A percentile compares a stretch with the other conserved stretches of the same genome.
phyloP scores from a whole-genome alignment of 2,329 filamentous ascomycete species.

The Nemania sp. region DNA sequence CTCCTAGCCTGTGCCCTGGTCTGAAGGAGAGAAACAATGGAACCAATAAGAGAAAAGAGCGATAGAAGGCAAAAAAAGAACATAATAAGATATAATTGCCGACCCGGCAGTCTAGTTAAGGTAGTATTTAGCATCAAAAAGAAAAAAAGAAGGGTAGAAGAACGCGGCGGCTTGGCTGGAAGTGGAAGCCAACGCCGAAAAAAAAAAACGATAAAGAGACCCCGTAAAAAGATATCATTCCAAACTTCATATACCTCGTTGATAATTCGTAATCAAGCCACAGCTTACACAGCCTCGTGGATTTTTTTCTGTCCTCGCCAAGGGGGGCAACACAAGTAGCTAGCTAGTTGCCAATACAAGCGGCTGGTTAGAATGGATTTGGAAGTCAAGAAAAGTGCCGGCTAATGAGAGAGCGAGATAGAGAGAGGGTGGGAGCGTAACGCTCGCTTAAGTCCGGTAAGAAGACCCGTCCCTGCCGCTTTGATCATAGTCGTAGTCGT shows the following conservation, averaged over 20 bases:
- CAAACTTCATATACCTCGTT: slow-evolving; percentile 33
- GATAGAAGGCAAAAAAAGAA: not conserved
- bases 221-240: slow-evolving; percentile 8
- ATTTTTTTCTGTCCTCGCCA: not conserved
- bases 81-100: slow-evolving; percentile 23
- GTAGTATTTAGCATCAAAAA: slow-evolving; percentile 17
- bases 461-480: slow-evolving; percentile 40
- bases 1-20: slow-evolving; percentile 20
- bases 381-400: not conserved
- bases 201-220: slow-evolving; percentile 18
- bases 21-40: slow-evolving; percentile 6
- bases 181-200: slow-evolving; percentile 13
- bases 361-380: slow-evolving; percentile 1
- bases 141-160: not conserved
- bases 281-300: slow-evolving; percentile 8
- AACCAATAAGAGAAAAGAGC: slow-evolving; percentile 9
- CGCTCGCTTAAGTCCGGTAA: slow-evolving; percentile 34
- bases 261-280: slow-evolving; percentile 28
- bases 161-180: slow-evolving; percentile 6
- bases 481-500: slow-evolving; percentile 39
- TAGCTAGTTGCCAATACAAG: slow-evolving; percentile 2
- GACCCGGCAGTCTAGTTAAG: slow-evolving; percentile 27
- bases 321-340: not conserved
- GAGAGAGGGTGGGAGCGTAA: not conserved
- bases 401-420: slow-evolving; percentile 3